phyloP scores from a whole-genome alignment of 192 early-diverging fungal genomes.

The Gamsiella multidivaricata region DNA sequence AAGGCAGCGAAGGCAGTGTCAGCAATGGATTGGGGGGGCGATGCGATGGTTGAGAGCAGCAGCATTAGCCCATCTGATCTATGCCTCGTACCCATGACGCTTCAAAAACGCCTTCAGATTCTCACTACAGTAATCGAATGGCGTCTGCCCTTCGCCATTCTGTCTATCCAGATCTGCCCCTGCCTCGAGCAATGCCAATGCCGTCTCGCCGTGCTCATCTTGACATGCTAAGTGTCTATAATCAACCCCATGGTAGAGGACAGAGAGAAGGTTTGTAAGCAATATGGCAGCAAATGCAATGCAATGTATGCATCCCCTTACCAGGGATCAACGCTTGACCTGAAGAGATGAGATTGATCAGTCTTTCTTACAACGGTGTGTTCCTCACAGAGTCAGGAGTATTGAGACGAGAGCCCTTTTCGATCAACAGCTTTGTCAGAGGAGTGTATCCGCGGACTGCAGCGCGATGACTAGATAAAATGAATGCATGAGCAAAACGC shows the following conservation, averaged over 20 bases:
- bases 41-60: too few species aligned
- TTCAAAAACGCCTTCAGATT: conserved; percentile 48
- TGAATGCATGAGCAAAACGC: not conserved
- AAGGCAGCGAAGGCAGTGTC: too few species aligned
- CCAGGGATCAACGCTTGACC: too few species aligned
- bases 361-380: conserved; percentile 57
- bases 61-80: too few species aligned
- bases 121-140: conserved; percentile 58
- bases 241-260: not conserved
- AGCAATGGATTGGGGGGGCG: too few species aligned
- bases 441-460: conserved; percentile 61
- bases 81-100: conserved; percentile 38
- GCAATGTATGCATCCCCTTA: not conserved
- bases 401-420: conserved; percentile 58
- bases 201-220: conserved; percentile 69
- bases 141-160: conserved; percentile 60
- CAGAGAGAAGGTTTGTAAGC: not conserved
- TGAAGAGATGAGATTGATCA: not conserved
- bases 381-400: conserved; percentile 59
- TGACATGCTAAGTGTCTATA: conserved; percentile 69
- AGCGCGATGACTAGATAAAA: conserved; percentile 59
- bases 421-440: conserved; percentile 59
- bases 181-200: conserved; percentile 57
- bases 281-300: not conserved
- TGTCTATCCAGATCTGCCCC: conserved; percentile 62